Conservation (phyloP, 2,329 filamentous ascomycete genomes). For the Colletotrichum phormii region DNA sequence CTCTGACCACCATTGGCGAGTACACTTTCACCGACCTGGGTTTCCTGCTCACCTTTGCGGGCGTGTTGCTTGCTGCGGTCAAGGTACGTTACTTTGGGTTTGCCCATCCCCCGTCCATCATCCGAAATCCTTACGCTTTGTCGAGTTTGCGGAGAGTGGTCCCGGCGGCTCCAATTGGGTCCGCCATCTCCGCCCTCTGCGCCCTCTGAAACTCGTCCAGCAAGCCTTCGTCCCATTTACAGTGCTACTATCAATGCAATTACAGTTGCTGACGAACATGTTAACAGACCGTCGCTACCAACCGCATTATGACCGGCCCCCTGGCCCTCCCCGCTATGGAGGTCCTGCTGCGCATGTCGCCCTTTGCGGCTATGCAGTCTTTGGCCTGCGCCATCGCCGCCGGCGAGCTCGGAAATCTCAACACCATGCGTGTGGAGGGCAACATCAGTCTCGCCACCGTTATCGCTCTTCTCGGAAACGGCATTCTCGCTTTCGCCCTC, state of each 20-base stretch:
- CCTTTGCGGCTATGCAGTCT: slow-evolving; percentile 68
- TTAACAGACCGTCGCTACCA: slow-evolving; percentile 68
- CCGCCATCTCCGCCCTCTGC: slow-evolving; percentile 11
- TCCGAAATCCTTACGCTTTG: slow-evolving; percentile 25
- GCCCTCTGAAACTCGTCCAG: slow-evolving; percentile 20
- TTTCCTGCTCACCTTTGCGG: slow-evolving; percentile 65
- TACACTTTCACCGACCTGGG: slow-evolving; percentile 71
- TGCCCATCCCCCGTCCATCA: neutral
- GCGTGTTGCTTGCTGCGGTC: slow-evolving; percentile 64
- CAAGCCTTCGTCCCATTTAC: slow-evolving; percentile 17
- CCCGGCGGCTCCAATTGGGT: slow-evolving; percentile 20
- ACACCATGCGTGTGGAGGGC: slow-evolving; percentile 48
- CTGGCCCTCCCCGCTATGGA: slow-evolving; percentile 69
- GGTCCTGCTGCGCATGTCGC: slow-evolving; percentile 72
- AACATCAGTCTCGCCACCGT: slow-evolving; percentile 50
- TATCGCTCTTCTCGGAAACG: slow-evolving; percentile 61
- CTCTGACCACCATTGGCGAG: slow-evolving; percentile 70
- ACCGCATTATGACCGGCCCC: slow-evolving; percentile 72
- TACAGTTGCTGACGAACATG: slow-evolving; percentile 18
- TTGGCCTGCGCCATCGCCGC: slow-evolving; percentile 62
- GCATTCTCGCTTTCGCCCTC: slow-evolving; percentile 64
- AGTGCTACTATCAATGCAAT: slow-evolving; percentile 1
- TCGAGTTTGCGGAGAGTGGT: slow-evolving; percentile 14
- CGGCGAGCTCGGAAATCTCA: slow-evolving; percentile 62
- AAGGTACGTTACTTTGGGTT: slow-evolving; percentile 54